Evolutionary conservation across 352 stramenopile genomes (phyloP), one percentile per base, ranked within the genome.

Genomic region (Blastocystis sp.): DNA sequence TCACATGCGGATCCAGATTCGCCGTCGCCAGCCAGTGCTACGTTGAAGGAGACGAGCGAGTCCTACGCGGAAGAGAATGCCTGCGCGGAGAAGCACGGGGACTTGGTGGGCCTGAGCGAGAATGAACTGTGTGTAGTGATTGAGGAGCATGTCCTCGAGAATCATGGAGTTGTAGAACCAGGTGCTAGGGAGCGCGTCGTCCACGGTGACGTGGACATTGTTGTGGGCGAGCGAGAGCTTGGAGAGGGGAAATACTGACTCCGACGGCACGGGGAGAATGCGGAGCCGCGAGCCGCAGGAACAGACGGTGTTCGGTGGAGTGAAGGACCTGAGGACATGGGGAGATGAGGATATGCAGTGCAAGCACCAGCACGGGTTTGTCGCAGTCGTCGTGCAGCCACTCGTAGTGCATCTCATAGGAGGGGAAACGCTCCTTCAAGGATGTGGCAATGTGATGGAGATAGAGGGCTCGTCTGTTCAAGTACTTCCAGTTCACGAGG

Each of bases 101-200:
- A 46, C 67, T n/a, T 59, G 21, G 21, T 38, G 40, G 9, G 67
- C 67, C 9, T 40, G 34, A 3, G n/a, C 8, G 21, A 57, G 48
- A 61, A 78, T 57, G 9, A 57, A 78, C 18, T 27, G 21, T n/a
- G 42, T 29, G 27, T 78, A 78, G 24, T 78, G 67, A 40, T 57
- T 38, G 11, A 61, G 4, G 7, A 78, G 42, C n/a, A 78, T 32
- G 49, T 78, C 67, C 48, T 78, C 67, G 8, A 78, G 42, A 36
- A 78, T 46, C 6, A 40, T 36, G 18, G 4, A 78, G 24, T 78
- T 78, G 49, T 78, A 78, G 67, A 78, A 78, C 67, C 67, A 78
- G 2, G 67, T 61, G 21, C 36, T 32, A 57, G 32, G 34, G 4
- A 27, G 24, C 4, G 36, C 40, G 53, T 53, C 36, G 11, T 40